Evolutionary conservation across 495 filamentous ascomycete genomes (phyloP), one percentile per base, ranked within the genome.

Genomic region (Podospora pseudocomata): DNA sequence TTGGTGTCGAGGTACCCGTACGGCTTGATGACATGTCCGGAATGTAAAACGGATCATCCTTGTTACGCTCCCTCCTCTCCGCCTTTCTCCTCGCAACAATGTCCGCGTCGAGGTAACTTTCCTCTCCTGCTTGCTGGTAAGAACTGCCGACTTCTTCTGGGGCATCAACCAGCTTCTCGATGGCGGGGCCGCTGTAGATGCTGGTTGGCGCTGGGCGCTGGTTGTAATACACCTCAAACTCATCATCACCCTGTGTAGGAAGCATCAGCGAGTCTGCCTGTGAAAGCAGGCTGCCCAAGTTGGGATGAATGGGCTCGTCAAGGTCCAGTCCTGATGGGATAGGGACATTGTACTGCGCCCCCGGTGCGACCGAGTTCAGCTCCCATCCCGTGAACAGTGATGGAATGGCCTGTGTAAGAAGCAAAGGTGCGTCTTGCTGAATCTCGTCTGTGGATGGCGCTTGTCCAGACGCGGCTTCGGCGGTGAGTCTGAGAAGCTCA

Each of bases 41-140:
- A 72, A 99, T 99, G 74, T 99, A 98, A 75, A 97, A 99, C 3
- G 95, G 95, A 74, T 99, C 95, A 72, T 97, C 94, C 68, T 85
- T 89, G 76, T 97, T 91, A 58, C 92, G 85, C 72, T 94, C 92
- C 56, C 84, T 76, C 30, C 93, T 84, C 70, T 94, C 91, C 0
- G 85, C 78, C 64, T 86, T 89, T 70, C 90, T 83, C 64, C 86
- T 84, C 4, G 87, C 87, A 4, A 87, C 39, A 55, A 88, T 87
- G 70, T 90, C 86, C 0, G 84, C 77, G 67, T 92, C 88, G 9
- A 90, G 80, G 60, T 88, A 86, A 32, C 85, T 83, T 11, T 86
- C 82, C 60, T 86, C 86, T 13, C 76, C 75, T 7, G 82, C 71
- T 53, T 81, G 78, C 70, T 96, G 90, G 73, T 96, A 93, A 18